These are phyloP conservation scores for Lipomyces orientalis DNA, from an alignment of 805 yeast species.

Conservation along the genomic window DNA sequence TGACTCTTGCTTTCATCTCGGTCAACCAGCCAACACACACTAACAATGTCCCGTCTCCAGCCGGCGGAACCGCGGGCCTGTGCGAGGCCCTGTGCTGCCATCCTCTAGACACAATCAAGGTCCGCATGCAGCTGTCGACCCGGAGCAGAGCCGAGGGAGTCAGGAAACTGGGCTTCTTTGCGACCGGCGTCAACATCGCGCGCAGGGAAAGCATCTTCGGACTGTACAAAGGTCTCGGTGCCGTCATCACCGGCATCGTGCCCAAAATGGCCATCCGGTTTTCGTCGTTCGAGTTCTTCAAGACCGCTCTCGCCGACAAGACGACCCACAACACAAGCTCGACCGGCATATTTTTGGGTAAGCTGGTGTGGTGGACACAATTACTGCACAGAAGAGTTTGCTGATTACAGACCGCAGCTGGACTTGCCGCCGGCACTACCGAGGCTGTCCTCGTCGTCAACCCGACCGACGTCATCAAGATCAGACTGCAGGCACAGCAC, in stretches of 20 bases:
- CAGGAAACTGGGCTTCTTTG: constrained; percentile 84
- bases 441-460: constrained; percentile 94
- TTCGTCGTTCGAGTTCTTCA: constrained; percentile 89
- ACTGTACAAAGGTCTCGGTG: constrained; percentile 93
- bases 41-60: constrained; percentile 42
- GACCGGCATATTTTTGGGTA: constrained; percentile 65
- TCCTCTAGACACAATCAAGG: constrained; percentile 97
- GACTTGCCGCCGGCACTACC: constrained; percentile 96
- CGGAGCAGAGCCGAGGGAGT: constrained; percentile 53
- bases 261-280: constrained; percentile 98
- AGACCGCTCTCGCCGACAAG: constrained; percentile 60
- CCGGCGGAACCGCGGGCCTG: constrained; percentile 97
- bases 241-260: constrained; percentile 95
- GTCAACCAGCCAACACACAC: constrained; percentile 41
- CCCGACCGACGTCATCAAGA: constrained; percentile 97
- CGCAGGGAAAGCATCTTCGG: constrained; percentile 83
- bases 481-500: constrained; percentile 93
- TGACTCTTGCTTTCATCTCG: background rate
- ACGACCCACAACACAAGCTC: constrained; percentile 58
- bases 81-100: constrained; percentile 98
- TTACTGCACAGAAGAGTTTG: too few species aligned
- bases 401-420: constrained; percentile 56
- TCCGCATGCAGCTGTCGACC: constrained; percentile 90
- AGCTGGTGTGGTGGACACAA: background rate
- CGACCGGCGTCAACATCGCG: constrained; percentile 79